A percentile compares a stretch with the other conserved stretches of the same genome.
These are phyloP conservation scores for Pestalotiopsis sp. DNA, from an alignment of 2,329 filamentous ascomycete genomes.

Conservation along the genomic window DNA sequence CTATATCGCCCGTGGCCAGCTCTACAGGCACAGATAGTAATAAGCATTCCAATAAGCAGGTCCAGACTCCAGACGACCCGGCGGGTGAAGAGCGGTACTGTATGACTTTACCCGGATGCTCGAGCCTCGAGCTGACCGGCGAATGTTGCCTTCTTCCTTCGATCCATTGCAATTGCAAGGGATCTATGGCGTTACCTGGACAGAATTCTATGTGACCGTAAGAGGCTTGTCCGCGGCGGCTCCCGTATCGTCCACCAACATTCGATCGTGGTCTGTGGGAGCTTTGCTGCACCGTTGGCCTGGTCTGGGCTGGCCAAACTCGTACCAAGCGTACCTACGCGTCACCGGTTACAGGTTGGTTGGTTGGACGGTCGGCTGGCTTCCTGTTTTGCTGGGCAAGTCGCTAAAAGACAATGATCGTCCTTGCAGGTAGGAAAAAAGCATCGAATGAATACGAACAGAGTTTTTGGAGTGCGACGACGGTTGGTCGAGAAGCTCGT, in stretches of 20 bases:
- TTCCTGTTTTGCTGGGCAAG: background rate
- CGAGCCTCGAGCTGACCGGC: background rate
- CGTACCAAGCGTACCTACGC: background rate
- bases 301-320: background rate
- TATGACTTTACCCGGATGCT: background rate
- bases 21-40: background rate
- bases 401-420: background rate
- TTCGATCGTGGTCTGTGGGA: background rate
- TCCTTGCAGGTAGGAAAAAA: slow-evolving; percentile 1
- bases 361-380: background rate
- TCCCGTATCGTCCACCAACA: background rate
- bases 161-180: background rate
- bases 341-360: background rate
- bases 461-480: background rate
- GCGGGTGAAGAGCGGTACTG: background rate
- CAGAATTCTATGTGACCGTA: background rate
- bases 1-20: background rate
- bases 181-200: background rate
- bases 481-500: background rate
- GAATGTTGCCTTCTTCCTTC: background rate
- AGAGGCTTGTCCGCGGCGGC: background rate
- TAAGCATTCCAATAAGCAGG: background rate
- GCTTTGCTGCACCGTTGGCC: background rate
- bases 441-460: slow-evolving; percentile 6
- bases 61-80: background rate